A percentile compares a stretch with the other conserved stretches of the same genome.
Evolutionary conservation across 169 alveolate genomes (phyloP).

Genomic region (Plasmodium blacklocki): DNA sequence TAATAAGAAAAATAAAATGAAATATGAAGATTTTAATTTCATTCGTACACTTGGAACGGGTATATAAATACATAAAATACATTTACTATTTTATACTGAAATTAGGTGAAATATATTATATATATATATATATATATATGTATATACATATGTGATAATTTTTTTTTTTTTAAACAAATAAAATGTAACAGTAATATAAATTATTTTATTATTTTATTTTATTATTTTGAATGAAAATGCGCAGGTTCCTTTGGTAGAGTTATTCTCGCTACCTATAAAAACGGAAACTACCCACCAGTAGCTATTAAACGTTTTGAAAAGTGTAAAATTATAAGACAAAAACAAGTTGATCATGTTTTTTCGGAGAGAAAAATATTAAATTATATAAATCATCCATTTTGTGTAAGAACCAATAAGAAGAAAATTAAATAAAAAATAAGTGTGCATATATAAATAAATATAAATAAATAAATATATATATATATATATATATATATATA

Average conservation of each 20-base stretch:
- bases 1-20: constrained; percentile 52
- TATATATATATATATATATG: not conserved
- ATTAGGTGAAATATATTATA: not conserved
- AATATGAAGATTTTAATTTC: constrained; percentile 71
- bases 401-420: constrained; percentile 90
- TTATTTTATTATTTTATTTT: not conserved
- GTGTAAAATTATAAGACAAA: constrained; percentile 86
- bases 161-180: not conserved
- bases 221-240: not conserved
- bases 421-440: constrained; percentile 80
- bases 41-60: constrained; percentile 77
- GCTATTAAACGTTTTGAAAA: constrained; percentile 90
- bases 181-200: not conserved
- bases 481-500: not conserved
- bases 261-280: constrained; percentile 88
- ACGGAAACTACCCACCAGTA: constrained; percentile 79
- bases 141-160: not conserved
- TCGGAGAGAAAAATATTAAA: constrained; percentile 95
- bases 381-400: constrained; percentile 95
- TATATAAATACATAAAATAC: constrained; percentile 1
- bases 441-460: constrained; percentile 46
- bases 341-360: constrained; percentile 95
- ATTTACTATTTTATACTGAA: not conserved
- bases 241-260: constrained; percentile 96
- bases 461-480: not conserved